Base-by-base conservation (phyloP, 208 protist genomes). In the Wallacemonas sp. region DNA sequence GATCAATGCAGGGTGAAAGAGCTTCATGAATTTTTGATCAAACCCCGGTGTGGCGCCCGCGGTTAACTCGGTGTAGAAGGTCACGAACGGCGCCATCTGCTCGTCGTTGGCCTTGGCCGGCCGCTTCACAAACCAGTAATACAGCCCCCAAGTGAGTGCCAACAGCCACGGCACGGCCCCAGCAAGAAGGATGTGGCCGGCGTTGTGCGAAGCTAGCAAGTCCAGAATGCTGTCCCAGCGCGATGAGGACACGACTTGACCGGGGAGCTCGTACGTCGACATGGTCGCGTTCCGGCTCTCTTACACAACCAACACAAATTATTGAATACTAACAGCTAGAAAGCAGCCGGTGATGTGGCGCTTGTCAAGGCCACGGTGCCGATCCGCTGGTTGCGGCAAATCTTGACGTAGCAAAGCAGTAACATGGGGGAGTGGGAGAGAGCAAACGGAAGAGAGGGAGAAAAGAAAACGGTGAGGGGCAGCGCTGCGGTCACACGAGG, bases 1-100 rank as follows among this genome's bases (percentile, higher is more conserved):
- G 24, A 93, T 62, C 26, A 96, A 59, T 17, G 78, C 75, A 3
- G 83, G 87, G 52, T 93, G 87, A 26, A 96, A 87, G 38, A 93
- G 67, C 15, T 48, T 55, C 78, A 96, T 80, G 30, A 95, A 70
- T 21, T 73, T 57, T 71, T 81, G 62, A 55, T 96, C 87, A 64
- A 73, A 92, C 22, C 83, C 87, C 4, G 85, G 34, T 3, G 76
- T 89, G 27, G 87, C 84, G 12, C 81, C 83, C 26, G 79, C 74
- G 0, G 87, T 92, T 6, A 96, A 70, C 21, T 74, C 64, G 38
- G 70, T 78, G 58, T 87, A 83, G 64, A 96, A 96, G 38, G 71
- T 67, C 21, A 80, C 12, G 55, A 95, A 85, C 2, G 86, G 89
- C 0, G 74, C 78, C 30, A 92, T 68, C 12, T 53, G 58, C 53